Base-by-base conservation (phyloP, 139 green algal species). In the Coelastrella sp. region DNA sequence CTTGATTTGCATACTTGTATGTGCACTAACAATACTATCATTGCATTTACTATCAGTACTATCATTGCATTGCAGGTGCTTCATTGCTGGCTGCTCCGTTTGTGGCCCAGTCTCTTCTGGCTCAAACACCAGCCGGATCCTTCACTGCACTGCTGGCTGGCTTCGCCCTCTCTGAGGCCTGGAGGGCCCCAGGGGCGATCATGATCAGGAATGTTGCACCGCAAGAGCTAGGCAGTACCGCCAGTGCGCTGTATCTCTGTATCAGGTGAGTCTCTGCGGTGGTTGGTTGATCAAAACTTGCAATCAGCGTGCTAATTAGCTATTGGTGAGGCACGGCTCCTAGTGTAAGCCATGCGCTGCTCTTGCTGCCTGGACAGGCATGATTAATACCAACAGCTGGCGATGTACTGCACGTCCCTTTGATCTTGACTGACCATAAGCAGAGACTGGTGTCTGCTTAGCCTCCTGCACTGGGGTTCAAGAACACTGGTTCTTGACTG, bases 91-190 rank as follows among this genome's bases (percentile, higher is more conserved):
- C 96, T 6, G 95, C 95, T 0, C 97, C 97, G 8, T 89, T 96
- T 66, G 94, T 99, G n/a, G 94, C 93, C 4, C 63, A 78, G 15
- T 97, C 93, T 9, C 87, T 97, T 60, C 91, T 97, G 14, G 94
- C 95, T 7, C 85, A 91, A 6, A 91, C 94, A 61, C 93, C 95
- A 79, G 84, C 95, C 65, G 88, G 94, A 49, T 98, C 95, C 22
- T 97, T 98, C 92, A 89, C 92, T 12, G 94, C 94, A 22, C 93
- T 99, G 84, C 81, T 98, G 49, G 89, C 96, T 24, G 96, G 96
- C 60, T 98, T 97, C 90, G 94, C 94, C 6, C 91, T 98, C 60
- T 96, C 91, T 78, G 97, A 99, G 92, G 94, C 93, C 19, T 99
- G 97, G 97, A 93, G 97, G 1, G 96, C 97, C 5, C 96, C 97